phyloP scores from a whole-genome alignment of 371 early-diverging fungal genomes.

The Mucor racemosus region DNA sequence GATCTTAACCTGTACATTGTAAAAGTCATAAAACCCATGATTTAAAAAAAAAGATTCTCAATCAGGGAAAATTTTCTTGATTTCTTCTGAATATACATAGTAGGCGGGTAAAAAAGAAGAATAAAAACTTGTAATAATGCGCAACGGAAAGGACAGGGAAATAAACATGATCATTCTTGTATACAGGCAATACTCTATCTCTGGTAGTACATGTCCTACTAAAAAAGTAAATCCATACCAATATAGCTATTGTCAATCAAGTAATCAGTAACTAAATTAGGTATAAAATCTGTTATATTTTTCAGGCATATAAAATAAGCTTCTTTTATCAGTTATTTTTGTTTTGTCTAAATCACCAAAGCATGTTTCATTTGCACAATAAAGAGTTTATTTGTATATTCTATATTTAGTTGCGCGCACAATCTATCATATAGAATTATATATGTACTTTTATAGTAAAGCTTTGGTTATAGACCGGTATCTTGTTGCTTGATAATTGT shows the following conservation, averaged over 20 bases:
- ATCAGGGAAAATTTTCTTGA: background rate
- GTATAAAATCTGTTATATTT: background rate
- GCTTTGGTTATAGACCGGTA: too few species aligned
- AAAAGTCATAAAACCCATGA: background rate
- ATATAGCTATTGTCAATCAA: background rate
- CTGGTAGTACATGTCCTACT: background rate
- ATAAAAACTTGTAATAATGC: too few species aligned
- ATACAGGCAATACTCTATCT: background rate
- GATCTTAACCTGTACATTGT: too few species aligned
- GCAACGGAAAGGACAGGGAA: background rate
- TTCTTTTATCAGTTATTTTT: too few species aligned
- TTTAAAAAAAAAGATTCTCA: background rate
- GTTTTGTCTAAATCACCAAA: too few species aligned
- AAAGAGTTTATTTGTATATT: too few species aligned
- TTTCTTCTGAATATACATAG: background rate
- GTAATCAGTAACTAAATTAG: background rate
- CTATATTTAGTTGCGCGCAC: too few species aligned
- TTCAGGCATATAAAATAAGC: too few species aligned
- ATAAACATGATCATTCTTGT: background rate
- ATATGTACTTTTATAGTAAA: too few species aligned
- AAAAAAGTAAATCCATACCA: slow-evolving; percentile 1
- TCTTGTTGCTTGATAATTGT: too few species aligned
- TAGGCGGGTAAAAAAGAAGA: background rate
- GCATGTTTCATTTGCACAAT: too few species aligned
- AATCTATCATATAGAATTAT: too few species aligned